These are phyloP conservation scores for Ophiobolus disseminans DNA, from an alignment of 2,329 filamentous ascomycete species.

Conservation along the genomic window DNA sequence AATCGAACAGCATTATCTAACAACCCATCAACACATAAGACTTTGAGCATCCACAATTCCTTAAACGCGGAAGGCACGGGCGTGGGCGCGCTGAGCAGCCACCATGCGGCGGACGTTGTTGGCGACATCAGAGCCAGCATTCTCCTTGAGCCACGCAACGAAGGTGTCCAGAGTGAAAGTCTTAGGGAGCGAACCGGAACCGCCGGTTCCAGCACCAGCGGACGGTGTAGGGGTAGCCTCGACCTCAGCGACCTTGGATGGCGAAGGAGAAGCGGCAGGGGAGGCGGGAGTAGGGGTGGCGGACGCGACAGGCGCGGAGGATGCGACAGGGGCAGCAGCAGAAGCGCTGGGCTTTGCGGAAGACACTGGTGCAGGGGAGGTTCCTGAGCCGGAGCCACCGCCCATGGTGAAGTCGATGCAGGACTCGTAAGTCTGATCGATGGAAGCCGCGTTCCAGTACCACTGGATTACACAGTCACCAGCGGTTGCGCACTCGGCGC, in stretches of 20 bases:
- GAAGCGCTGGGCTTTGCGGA: background rate
- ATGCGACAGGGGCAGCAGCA: conserved; percentile 9
- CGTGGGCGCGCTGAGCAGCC: conserved; percentile 32
- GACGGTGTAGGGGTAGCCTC: conserved; percentile 15
- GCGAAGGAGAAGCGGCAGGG: conserved; percentile 10
- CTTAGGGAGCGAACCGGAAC: conserved; percentile 27
- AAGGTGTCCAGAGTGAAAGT: conserved; percentile 45
- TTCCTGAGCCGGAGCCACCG: conserved; percentile 37
- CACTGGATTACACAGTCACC: conserved; percentile 66
- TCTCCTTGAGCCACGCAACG: conserved; percentile 41
- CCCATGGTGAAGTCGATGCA: conserved; percentile 66
- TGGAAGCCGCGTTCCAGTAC: conserved; percentile 65
- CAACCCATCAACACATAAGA: background rate
- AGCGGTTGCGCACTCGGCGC: conserved; percentile 54
- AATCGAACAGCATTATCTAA: conserved; percentile 27
- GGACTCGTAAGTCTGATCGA: conserved; percentile 68
- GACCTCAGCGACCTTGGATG: conserved; percentile 14
- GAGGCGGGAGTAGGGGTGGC: conserved; percentile 15
- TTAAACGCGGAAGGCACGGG: conserved; percentile 38
- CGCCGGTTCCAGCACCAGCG: conserved; percentile 19
- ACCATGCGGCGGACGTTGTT: conserved; percentile 34
- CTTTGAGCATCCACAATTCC: background rate
- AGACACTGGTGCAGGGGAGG: background rate
- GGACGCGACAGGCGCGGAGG: conserved; percentile 13
- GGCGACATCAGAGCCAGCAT: conserved; percentile 28